Evolutionary conservation across 495 filamentous ascomycete species (phyloP).

Genomic region (Penicillium longicatenatum): DNA sequence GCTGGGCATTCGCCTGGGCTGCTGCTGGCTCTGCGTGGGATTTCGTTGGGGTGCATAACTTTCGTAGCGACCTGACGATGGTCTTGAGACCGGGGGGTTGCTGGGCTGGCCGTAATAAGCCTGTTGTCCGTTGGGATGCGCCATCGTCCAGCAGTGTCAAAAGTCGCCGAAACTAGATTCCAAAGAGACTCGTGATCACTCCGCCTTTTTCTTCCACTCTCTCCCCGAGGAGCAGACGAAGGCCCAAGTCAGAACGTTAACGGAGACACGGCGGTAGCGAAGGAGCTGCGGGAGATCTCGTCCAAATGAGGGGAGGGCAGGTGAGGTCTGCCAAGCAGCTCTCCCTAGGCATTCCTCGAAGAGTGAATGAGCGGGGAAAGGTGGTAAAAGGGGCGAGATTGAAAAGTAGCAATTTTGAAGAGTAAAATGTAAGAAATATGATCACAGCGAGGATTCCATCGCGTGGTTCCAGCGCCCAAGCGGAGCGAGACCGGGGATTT

Average conservation of each 20-base stretch:
- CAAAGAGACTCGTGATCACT: not conserved
- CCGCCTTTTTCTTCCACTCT: not conserved
- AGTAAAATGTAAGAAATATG: not conserved
- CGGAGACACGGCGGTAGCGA: not conserved
- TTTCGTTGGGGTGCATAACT: conserved; percentile 22
- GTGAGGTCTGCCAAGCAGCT: conserved; percentile 13
- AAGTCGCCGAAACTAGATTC: not conserved
- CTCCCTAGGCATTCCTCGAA: conserved; percentile 13
- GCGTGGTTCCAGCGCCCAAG: not conserved
- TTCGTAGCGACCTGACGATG: conserved; percentile 25
- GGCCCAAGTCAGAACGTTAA: not conserved
- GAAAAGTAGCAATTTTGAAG: not conserved
- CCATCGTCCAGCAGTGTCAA: conserved; percentile 33
- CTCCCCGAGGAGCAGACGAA: not conserved
- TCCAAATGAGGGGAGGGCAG: conserved; percentile 20
- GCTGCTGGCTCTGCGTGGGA: conserved; percentile 31
- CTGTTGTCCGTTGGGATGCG: conserved; percentile 52
- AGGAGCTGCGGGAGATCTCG: conserved; percentile 6
- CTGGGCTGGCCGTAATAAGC: conserved; percentile 45
- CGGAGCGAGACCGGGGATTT: not conserved
- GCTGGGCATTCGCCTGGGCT: conserved; percentile 63
- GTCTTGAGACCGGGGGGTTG: conserved; percentile 34
- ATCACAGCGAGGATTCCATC: not conserved
- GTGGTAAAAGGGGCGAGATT: not conserved
- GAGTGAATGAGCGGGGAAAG: conserved; percentile 1